These are phyloP conservation scores for Amborella trichopoda DNA, from an alignment of 164 flowering plant genomes.

Conservation along the genomic window DNA sequence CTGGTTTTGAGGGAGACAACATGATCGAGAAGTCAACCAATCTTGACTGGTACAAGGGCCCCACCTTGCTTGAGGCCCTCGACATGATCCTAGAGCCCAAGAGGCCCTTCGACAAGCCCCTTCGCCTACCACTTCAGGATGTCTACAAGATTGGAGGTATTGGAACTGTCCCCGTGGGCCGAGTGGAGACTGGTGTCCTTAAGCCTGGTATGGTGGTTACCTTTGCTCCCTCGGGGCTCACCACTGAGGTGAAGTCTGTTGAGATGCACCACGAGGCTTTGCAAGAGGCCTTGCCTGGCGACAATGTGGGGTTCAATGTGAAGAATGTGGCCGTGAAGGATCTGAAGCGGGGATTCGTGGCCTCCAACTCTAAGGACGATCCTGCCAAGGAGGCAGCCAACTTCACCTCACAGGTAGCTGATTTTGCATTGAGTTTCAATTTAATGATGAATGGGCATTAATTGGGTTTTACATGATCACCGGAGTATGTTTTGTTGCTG, in stretches of 20 bases:
- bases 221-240: conserved; percentile 13
- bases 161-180: conserved; percentile 16
- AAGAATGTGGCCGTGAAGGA: conserved; percentile 12
- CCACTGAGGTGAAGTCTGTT: conserved; percentile 19
- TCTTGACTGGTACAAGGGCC: conserved; percentile 17
- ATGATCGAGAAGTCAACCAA: conserved; percentile 13
- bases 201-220: conserved; percentile 14
- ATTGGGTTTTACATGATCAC: no score
- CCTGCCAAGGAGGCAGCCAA: conserved; percentile 17
- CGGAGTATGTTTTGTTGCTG: no score
- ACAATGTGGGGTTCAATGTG: conserved; percentile 8
- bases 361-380: conserved; percentile 17
- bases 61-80: conserved; percentile 11
- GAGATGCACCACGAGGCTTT: conserved; percentile 18
- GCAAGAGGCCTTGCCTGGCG: conserved; percentile 9
- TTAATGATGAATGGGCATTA: no score
- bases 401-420: conserved; percentile 19
- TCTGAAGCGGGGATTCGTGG: conserved; percentile 16
- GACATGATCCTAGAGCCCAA: conserved; percentile 13
- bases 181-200: conserved; percentile 5
- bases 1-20: conserved; percentile 15
- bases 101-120: conserved; percentile 13
- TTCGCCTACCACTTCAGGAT: conserved; percentile 12
- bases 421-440: no score
- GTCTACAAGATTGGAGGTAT: conserved; percentile 16